Evolutionary conservation across 305 asterid genomes (phyloP).

Genomic region (Lippia alba): DNA sequence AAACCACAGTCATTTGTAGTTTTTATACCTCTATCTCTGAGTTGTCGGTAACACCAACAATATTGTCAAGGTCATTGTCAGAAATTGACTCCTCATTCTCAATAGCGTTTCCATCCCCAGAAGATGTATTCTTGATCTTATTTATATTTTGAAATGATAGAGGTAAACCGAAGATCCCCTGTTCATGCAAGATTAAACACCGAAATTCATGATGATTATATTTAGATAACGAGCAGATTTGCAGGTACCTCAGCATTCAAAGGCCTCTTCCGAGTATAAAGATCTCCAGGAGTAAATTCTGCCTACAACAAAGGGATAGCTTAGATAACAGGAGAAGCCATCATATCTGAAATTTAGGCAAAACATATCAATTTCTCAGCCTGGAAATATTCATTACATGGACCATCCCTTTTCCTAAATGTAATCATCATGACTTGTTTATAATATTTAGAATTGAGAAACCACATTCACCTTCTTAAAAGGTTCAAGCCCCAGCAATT

Average conservation of each 20-base stretch:
- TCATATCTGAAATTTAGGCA: constrained; percentile 10
- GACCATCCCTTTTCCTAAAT: constrained; percentile 15
- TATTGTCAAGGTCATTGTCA: constrained; percentile 87
- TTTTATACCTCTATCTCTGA: constrained; percentile 73
- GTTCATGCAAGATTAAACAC: constrained; percentile 42
- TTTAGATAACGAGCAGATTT: constrained; percentile 21
- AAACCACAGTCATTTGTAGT: constrained; percentile 21
- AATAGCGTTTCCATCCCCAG: constrained; percentile 56
- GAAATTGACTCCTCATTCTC: constrained; percentile 84
- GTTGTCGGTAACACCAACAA: constrained; percentile 84
- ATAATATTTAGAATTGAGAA: constrained; percentile 7
- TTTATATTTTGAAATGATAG: constrained; percentile 52
- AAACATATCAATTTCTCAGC: constrained; percentile 11
- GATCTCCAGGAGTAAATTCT: constrained; percentile 84
- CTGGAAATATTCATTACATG: constrained; percentile 20
- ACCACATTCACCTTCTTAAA: constrained; percentile 73
- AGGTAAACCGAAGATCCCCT: constrained; percentile 63
- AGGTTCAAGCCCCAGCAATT: constrained; percentile 79
- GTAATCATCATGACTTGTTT: constrained; percentile 15
- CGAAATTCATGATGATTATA: constrained; percentile 31
- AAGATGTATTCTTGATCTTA: constrained; percentile 52
- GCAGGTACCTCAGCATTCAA: constrained; percentile 65
- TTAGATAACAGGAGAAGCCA: constrained; percentile 29
- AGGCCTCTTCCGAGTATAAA: constrained; percentile 85
- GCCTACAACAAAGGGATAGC: constrained; percentile 57